Evolutionary conservation across 768 basidiomycete genomes (phyloP).

Genomic region (Naematelia encephala): DNA sequence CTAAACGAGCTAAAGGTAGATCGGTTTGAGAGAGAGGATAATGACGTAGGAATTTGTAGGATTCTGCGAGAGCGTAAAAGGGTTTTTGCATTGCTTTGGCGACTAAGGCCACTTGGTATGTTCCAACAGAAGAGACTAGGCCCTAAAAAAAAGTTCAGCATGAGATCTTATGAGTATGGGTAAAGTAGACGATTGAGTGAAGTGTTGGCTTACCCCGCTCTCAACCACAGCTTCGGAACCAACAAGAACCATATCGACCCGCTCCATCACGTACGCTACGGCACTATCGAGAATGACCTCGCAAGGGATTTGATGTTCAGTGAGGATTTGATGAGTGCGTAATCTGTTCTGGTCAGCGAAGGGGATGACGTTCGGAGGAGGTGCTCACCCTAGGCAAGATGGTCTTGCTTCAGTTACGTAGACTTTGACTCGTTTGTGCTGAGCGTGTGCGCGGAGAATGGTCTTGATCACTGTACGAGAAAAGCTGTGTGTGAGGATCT

Average conservation of each 20-base stretch:
- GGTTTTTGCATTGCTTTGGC: conserved; percentile 92
- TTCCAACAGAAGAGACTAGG: conserved; percentile 62
- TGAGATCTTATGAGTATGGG: neutral
- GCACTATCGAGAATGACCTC: conserved; percentile 93
- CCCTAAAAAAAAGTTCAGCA: conserved; percentile 16
- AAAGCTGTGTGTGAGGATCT: conserved; percentile 97
- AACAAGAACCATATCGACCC: conserved; percentile 90
- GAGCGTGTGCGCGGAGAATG: conserved; percentile 78
- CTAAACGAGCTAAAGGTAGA: conserved; percentile 31
- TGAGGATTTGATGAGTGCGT: conserved; percentile 83
- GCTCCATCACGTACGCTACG: conserved; percentile 94
- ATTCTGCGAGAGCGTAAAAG: conserved; percentile 92
- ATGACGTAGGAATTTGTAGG: conserved; percentile 95
- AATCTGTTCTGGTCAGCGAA: conserved; percentile 56
- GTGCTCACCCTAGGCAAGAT: conserved; percentile 73
- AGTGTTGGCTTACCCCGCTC: conserved; percentile 59
- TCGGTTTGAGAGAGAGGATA: conserved; percentile 62
- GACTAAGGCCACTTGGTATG: conserved; percentile 93
- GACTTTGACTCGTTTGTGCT: conserved; percentile 87
- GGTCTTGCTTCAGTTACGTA: conserved; percentile 90
- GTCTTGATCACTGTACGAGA: conserved; percentile 94
- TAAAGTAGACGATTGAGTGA: neutral
- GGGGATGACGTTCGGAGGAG: neutral
- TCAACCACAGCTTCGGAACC: conserved; percentile 98
- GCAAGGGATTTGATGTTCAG: conserved; percentile 86